A percentile compares a stretch with the other conserved stretches of the same genome.
phyloP scores from a whole-genome alignment of 129 eudicot genomes.

The Flaveria bidentis region DNA sequence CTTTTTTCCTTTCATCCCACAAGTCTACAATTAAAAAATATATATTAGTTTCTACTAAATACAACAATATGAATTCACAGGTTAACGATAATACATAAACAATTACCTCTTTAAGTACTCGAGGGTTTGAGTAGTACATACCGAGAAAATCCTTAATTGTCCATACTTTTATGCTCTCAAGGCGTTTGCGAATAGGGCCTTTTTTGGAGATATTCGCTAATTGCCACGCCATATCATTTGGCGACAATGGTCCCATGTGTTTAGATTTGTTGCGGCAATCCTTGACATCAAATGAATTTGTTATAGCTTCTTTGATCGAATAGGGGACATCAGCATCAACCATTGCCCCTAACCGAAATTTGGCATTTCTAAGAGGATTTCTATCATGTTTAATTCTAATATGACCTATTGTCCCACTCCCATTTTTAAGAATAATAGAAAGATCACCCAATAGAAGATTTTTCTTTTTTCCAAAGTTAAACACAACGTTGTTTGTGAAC shows the following conservation, averaged over 20 bases:
- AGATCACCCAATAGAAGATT: conserved; percentile 26
- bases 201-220: conserved; percentile 29
- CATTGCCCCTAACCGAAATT: conserved; percentile 32
- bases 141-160: conserved; percentile 39
- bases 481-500: conserved; percentile 23
- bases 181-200: conserved; percentile 16
- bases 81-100: not conserved
- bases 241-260: conserved; percentile 5
- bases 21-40: conserved; percentile 12
- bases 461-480: conserved; percentile 8
- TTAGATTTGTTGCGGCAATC: conserved; percentile 27
- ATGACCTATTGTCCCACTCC: conserved; percentile 22
- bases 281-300: conserved; percentile 22
- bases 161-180: not conserved
- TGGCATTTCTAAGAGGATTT: conserved; percentile 1
- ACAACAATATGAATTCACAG: not conserved
- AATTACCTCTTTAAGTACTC: conserved; percentile 36
- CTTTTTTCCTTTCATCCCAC: conserved; percentile 18
- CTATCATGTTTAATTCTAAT: conserved; percentile 26
- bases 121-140: conserved; percentile 19
- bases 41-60: not conserved
- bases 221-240: conserved; percentile 29
- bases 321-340: not conserved
- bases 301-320: conserved; percentile 20
- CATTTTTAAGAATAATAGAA: conserved; percentile 19